Percentiles rank a stretch among this genome's conserved stretches.
phyloP scores from a whole-genome alignment of 768 basidiomycete species.

The Pleurotus tuoliensis region DNA sequence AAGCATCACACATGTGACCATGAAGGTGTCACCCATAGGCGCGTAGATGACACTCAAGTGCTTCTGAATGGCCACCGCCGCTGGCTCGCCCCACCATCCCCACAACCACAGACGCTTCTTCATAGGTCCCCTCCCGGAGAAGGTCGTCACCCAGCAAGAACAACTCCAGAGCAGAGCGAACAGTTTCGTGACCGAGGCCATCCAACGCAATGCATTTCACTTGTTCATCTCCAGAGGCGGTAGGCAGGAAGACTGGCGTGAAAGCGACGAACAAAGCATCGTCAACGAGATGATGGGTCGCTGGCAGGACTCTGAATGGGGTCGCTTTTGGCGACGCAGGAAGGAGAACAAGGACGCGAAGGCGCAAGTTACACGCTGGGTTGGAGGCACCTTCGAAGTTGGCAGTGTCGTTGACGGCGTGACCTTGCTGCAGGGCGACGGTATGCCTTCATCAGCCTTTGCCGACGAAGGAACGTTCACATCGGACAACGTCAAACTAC shows the following conservation, averaged over 20 bases:
- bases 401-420: conserved; percentile 68
- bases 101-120: conserved; percentile 55
- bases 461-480: conserved; percentile 18
- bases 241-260: conserved; percentile 62
- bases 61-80: too few species aligned
- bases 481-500: not conserved
- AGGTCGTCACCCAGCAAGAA: conserved; percentile 40
- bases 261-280: conserved; percentile 43
- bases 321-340: conserved; percentile 35
- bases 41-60: too few species aligned
- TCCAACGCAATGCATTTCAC: conserved; percentile 58
- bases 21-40: too few species aligned
- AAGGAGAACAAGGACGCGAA: conserved; percentile 25
- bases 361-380: conserved; percentile 42
- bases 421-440: conserved; percentile 39
- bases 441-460: conserved; percentile 9
- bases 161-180: conserved; percentile 22
- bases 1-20: too few species aligned
- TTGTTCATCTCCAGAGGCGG: conserved; percentile 68
- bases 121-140: conserved; percentile 75
- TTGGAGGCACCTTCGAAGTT: conserved; percentile 74
- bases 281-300: conserved; percentile 53
- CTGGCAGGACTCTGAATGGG: conserved; percentile 73
- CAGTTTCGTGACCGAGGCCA: conserved; percentile 38
- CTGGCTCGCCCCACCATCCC: not conserved